Evolutionary conservation across 164 flowering plant genomes (phyloP).

Genomic region (Annona cherimola): DNA sequence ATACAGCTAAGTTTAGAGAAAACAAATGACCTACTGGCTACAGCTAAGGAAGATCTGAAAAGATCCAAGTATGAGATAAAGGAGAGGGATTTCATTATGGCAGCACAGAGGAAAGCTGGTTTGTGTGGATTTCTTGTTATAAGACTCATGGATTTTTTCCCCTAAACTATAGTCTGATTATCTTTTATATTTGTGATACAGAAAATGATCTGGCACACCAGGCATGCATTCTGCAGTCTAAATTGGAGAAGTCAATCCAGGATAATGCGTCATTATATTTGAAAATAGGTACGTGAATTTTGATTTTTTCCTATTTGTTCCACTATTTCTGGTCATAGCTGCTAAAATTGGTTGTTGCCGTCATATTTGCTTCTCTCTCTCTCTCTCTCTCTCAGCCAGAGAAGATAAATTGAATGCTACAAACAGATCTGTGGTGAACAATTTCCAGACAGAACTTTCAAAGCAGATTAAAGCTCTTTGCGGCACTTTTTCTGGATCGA

Average conservation of each 20-base stretch:
- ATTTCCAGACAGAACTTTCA: constrained; percentile 54
- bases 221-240: constrained; percentile 69
- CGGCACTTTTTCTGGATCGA: constrained; percentile 45
- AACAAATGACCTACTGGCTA: constrained; percentile 46
- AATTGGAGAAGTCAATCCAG: constrained; percentile 79
- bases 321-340: background rate
- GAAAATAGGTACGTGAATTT: constrained; percentile 63
- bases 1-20: constrained; percentile 62
- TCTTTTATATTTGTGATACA: constrained; percentile 27
- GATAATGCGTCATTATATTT: constrained; percentile 64
- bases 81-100: constrained; percentile 77
- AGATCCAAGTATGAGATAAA: constrained; percentile 62
- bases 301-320: background rate
- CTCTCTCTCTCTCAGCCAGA: constrained; percentile 38
- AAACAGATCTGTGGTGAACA: constrained; percentile 62
- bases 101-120: constrained; percentile 86
- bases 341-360: background rate
- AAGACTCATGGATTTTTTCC: constrained; percentile 2
- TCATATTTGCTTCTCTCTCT: background rate
- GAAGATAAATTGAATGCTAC: constrained; percentile 75
- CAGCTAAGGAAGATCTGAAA: constrained; percentile 58
- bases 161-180: background rate
- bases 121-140: background rate
- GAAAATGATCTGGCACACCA: constrained; percentile 86
- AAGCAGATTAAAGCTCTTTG: constrained; percentile 62